Evolutionary conservation across 495 filamentous ascomycete genomes (phyloP).

Genomic region (Amniculicola lignicola): DNA sequence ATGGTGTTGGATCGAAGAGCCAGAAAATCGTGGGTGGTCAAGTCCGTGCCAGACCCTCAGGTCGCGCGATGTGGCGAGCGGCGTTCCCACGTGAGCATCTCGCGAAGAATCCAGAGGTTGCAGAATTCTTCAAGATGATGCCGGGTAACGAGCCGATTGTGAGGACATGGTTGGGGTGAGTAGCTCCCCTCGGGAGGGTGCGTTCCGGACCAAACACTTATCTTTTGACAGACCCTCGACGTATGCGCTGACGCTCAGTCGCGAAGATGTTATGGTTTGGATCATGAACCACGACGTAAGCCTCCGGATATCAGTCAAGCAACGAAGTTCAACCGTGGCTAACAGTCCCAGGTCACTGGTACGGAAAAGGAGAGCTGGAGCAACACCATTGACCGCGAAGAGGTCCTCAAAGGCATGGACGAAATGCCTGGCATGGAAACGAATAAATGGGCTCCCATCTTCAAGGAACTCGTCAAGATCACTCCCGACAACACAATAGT

Average conservation of each 20-base stretch:
- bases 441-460: slow-evolving; percentile 34
- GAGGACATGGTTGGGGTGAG: slow-evolving; percentile 38
- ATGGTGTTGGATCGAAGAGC: slow-evolving; percentile 61
- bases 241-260: slow-evolving; percentile 51
- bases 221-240: slow-evolving; percentile 43
- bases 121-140: slow-evolving; percentile 46
- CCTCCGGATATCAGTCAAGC: neutral
- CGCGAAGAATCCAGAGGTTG: slow-evolving; percentile 38
- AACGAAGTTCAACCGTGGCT: neutral
- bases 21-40: slow-evolving; percentile 56
- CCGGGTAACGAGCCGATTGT: slow-evolving; percentile 41
- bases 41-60: slow-evolving; percentile 48
- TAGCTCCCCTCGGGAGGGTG: neutral
- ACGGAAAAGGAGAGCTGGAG: slow-evolving; percentile 52
- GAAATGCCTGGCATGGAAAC: slow-evolving; percentile 41
- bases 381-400: slow-evolving; percentile 52
- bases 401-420: slow-evolving; percentile 54
- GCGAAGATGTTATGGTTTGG: slow-evolving; percentile 53
- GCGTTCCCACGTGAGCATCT: slow-evolving; percentile 45
- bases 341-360: slow-evolving; percentile 44
- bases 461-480: slow-evolving; percentile 34
- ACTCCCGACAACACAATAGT: slow-evolving; percentile 38
- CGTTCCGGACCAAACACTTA: neutral
- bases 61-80: slow-evolving; percentile 54
- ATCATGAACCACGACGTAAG: slow-evolving; percentile 56